Evolutionary conservation across 768 basidiomycete genomes (phyloP).

Genomic region (Amanita phalloides): DNA sequence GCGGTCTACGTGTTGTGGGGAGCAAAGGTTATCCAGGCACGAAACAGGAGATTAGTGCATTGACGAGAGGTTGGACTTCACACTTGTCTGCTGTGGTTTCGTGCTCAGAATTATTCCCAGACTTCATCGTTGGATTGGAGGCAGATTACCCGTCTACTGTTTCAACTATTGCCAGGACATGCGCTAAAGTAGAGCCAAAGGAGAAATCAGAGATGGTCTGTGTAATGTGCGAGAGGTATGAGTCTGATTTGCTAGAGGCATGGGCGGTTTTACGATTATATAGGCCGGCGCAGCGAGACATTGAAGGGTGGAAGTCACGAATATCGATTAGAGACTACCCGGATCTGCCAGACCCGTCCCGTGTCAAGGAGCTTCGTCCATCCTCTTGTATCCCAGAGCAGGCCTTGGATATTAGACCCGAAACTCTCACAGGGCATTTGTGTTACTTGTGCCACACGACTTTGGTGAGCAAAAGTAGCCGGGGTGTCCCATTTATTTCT

Average conservation of each 20-base stretch:
- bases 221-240: slow-evolving; percentile 56
- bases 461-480: slow-evolving; percentile 42
- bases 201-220: slow-evolving; percentile 37
- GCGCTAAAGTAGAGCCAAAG: slow-evolving; percentile 68
- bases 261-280: background rate
- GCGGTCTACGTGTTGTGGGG: slow-evolving; percentile 18
- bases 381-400: background rate
- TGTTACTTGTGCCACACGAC: slow-evolving; percentile 53
- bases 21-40: slow-evolving; percentile 32
- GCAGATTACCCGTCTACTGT: slow-evolving; percentile 82
- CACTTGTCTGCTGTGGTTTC: background rate
- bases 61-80: slow-evolving; percentile 53
- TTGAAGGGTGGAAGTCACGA: slow-evolving; percentile 63
- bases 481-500: slow-evolving; percentile 14
- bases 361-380: background rate
- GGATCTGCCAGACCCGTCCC: background rate
- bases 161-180: slow-evolving; percentile 73
- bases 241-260: background rate
- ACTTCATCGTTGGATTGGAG: slow-evolving; percentile 74
- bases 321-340: slow-evolving; percentile 58
- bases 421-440: slow-evolving; percentile 23
- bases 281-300: slow-evolving; percentile 54
- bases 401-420: background rate
- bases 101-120: slow-evolving; percentile 21
- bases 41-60: slow-evolving; percentile 46